phyloP scores from a whole-genome alignment of 2,329 filamentous ascomycete species.

The Falciphora oryzae region DNA sequence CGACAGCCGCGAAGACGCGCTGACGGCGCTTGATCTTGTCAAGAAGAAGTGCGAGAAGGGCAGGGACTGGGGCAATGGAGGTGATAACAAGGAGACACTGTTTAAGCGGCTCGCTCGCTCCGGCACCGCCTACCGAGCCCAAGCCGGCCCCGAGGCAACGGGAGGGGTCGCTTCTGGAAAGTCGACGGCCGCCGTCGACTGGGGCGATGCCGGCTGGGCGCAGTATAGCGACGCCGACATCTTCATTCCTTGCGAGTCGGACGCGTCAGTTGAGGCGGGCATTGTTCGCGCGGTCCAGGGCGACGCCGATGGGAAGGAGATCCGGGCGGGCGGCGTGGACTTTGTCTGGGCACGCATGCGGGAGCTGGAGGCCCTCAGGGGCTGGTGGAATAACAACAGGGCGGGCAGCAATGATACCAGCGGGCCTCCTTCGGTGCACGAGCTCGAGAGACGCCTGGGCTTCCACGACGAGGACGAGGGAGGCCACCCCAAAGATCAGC shows the following conservation, averaged over 20 bases:
- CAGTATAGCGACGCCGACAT: constrained; percentile 50
- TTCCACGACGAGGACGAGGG: constrained; percentile 6
- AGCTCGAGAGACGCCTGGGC: constrained; percentile 11
- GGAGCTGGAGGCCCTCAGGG: constrained; percentile 58
- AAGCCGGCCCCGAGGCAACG: constrained; percentile 51
- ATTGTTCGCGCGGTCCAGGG: constrained; percentile 54
- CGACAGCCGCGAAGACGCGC: constrained; percentile 88
- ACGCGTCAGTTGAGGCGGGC: constrained; percentile 51
- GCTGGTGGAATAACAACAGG: constrained; percentile 61
- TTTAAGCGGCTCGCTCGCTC: constrained; percentile 73
- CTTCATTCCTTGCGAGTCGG: constrained; percentile 48
- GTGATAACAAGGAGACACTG: constrained; percentile 76
- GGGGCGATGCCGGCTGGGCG: constrained; percentile 68
- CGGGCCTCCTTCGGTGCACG: constrained; percentile 26
- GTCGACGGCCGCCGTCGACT: constrained; percentile 76
- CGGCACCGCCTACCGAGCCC: constrained; percentile 56
- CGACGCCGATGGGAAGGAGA: constrained; percentile 50
- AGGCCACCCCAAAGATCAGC: background rate
- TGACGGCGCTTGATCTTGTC: constrained; percentile 84
- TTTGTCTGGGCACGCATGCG: constrained; percentile 63
- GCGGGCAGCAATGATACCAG: constrained; percentile 27
- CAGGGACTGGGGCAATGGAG: constrained; percentile 74
- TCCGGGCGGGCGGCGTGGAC: constrained; percentile 56
- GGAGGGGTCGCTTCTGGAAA: constrained; percentile 52
- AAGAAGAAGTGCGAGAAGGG: constrained; percentile 96